A percentile compares a stretch with the other conserved stretches of the same genome.
Evolutionary conservation across 2,329 filamentous ascomycete genomes (phyloP).

Genomic region (Pezicula rhizophila): DNA sequence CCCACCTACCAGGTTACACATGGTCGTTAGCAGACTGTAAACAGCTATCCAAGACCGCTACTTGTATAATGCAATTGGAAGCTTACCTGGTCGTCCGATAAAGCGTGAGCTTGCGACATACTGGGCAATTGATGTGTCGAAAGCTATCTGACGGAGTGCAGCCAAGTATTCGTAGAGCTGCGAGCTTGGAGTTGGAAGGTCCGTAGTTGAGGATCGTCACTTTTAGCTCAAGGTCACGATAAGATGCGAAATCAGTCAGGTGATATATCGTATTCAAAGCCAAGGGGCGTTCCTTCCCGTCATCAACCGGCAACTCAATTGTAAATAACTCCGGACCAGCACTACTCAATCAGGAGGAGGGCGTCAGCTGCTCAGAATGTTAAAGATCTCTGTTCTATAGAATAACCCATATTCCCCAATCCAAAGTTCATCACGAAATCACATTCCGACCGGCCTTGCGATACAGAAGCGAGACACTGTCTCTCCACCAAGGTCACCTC

Average conservation of each 20-base stretch:
- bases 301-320: no score
- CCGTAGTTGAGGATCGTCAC: constrained; percentile 8
- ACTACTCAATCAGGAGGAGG: no score
- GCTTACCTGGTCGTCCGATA: constrained; percentile 92
- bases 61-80: not conserved
- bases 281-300: no score
- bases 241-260: not conserved
- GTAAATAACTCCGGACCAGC: no score
- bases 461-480: not conserved
- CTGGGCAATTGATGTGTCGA: constrained; percentile 35
- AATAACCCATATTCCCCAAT: no score
- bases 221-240: not conserved
- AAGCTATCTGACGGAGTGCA: constrained; percentile 4
- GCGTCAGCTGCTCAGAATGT: no score
- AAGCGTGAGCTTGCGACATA: constrained; percentile 90
- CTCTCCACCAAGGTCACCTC: not conserved
- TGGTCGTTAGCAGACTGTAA: constrained; percentile 8
- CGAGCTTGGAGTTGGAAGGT: constrained; percentile 5
- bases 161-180: constrained; percentile 4
- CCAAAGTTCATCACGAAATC: no score
- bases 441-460: not conserved
- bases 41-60: no score
- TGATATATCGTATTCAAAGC: not conserved
- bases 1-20: constrained; percentile 60
- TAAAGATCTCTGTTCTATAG: no score